Conservation (phyloP, 2,329 filamentous ascomycete species). For the Coleophoma cylindrospora region DNA sequence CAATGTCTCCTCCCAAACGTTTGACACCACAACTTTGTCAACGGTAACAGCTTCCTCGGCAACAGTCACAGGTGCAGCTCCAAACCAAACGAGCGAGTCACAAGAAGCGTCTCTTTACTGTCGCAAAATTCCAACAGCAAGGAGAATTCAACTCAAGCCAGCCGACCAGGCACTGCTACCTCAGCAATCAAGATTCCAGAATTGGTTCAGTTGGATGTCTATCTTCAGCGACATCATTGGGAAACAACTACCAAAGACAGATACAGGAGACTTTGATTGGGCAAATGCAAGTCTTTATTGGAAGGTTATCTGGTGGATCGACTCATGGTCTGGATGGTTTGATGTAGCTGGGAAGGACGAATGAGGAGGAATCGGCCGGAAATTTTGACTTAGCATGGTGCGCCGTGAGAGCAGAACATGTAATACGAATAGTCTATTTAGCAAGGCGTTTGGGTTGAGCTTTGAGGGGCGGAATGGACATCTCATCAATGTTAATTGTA, state of each 20-base stretch:
- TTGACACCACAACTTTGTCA: slow-evolving; percentile 51
- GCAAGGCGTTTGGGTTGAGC: neutral
- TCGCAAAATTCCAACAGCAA: slow-evolving; percentile 62
- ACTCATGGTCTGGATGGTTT: slow-evolving; percentile 53
- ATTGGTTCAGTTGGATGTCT: slow-evolving; percentile 53
- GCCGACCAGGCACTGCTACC: slow-evolving; percentile 67
- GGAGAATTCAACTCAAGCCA: slow-evolving; percentile 59
- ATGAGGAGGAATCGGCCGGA: slow-evolving; percentile 12
- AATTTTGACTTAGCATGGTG: neutral
- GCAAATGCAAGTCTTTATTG: slow-evolving; percentile 61
- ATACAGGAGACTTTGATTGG: slow-evolving; percentile 75
- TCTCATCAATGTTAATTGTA: no score
- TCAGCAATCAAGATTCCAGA: slow-evolving; percentile 60
- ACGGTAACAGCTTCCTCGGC: slow-evolving; percentile 18
- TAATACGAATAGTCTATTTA: neutral
- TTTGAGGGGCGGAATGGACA: no score
- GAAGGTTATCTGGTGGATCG: slow-evolving; percentile 61
- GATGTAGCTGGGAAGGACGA: slow-evolving; percentile 41
- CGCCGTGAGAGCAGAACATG: neutral
- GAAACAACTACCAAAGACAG: slow-evolving; percentile 66
- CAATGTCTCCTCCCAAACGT: slow-evolving; percentile 43
- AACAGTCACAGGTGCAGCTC: slow-evolving; percentile 15
- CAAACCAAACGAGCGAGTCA: slow-evolving; percentile 14
- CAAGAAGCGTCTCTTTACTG: slow-evolving; percentile 41
- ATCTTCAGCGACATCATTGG: slow-evolving; percentile 63